phyloP scores from a whole-genome alignment of 306 rosid genomes.

The Quercus suber region DNA sequence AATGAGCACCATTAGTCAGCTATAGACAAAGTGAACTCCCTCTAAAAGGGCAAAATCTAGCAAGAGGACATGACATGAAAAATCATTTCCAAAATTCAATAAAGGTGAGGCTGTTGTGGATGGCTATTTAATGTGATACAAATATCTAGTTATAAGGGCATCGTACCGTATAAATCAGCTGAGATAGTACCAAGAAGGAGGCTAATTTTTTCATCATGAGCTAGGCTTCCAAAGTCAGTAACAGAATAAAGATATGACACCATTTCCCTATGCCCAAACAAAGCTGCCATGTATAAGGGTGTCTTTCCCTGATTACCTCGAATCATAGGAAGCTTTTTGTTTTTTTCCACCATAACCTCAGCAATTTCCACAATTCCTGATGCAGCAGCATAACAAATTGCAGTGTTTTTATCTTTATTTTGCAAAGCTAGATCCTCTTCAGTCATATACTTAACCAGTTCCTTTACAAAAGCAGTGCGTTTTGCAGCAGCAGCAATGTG shows the following conservation, averaged over 20 bases:
- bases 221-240: not conserved
- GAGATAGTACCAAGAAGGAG: not conserved
- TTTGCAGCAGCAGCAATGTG: not conserved
- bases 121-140: too few relatives aligned
- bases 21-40: too few relatives aligned
- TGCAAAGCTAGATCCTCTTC: not conserved
- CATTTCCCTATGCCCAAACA: not conserved
- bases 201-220: not conserved
- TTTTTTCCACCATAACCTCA: not conserved
- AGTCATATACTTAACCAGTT: not conserved
- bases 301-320: not conserved
- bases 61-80: too few relatives aligned
- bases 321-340: not conserved
- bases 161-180: not conserved
- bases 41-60: too few relatives aligned
- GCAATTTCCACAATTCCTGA: not conserved
- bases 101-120: too few relatives aligned
- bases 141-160: not conserved
- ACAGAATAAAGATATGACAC: not conserved
- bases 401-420: not conserved
- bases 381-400: not conserved
- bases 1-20: too few relatives aligned
- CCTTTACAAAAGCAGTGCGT: not conserved
- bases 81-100: too few relatives aligned
- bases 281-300: conserved; percentile 3